phyloP scores from a whole-genome alignment of 176 grass and related monocot species.

The Aegilops umbellulata region DNA sequence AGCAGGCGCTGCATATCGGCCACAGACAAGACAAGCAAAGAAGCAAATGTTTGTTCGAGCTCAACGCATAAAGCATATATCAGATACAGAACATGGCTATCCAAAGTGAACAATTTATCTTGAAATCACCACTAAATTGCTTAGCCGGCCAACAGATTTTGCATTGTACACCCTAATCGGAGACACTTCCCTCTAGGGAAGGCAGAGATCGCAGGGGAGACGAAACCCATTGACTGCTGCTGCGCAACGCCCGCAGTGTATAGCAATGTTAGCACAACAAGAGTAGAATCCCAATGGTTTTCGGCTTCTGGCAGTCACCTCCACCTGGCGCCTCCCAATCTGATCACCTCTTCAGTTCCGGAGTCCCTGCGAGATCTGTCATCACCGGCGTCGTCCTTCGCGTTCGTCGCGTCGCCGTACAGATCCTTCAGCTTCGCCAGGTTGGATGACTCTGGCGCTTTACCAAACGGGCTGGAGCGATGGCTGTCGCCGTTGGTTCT shows the following conservation, averaged over 20 bases:
- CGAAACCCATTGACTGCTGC: neutral
- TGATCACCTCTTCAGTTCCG: conserved; percentile 91
- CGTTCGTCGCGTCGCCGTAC: conserved; percentile 66
- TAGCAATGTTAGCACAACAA: conserved; percentile 8
- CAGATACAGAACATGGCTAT: neutral
- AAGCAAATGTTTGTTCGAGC: neutral
- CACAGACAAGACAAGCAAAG: neutral
- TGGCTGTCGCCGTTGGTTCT: conserved; percentile 38
- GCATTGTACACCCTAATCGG: neutral
- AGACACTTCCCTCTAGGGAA: too few species aligned
- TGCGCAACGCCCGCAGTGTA: neutral
- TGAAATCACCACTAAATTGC: neutral
- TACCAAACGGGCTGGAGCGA: conserved; percentile 64
- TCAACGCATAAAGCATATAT: neutral
- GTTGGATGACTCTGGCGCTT: conserved; percentile 58
- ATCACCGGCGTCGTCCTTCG: conserved; percentile 37
- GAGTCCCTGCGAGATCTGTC: conserved; percentile 54
- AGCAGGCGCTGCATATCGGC: neutral
- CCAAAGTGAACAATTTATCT: conserved; percentile 27
- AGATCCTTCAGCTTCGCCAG: conserved; percentile 87
- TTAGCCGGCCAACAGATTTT: neutral
- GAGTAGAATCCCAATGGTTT: neutral
- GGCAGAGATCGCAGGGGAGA: neutral
- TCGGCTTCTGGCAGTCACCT: conserved; percentile 44
- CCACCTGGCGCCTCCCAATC: conserved; percentile 79